Evolutionary conservation across 2,329 filamentous ascomycete genomes (phyloP).

Genomic region (Pseudogymnoascus sp.): DNA sequence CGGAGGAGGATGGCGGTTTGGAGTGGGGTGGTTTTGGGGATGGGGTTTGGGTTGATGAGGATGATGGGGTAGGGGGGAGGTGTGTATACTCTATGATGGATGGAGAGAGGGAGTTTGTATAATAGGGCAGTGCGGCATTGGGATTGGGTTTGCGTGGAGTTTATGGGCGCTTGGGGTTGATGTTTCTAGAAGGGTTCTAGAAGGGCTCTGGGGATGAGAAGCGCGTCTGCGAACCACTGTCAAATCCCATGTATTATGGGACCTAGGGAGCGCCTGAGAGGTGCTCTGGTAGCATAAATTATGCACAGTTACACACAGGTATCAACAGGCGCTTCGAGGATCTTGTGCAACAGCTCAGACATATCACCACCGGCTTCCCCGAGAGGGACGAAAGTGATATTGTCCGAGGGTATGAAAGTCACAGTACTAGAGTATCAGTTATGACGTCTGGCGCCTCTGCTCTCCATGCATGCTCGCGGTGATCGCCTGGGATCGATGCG

Average conservation of each 20-base stretch:
- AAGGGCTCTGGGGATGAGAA: background rate
- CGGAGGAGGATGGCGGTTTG: conserved; percentile 81
- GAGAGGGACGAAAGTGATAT: background rate
- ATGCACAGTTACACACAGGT: background rate
- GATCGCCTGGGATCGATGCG: background rate
- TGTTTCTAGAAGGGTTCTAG: background rate
- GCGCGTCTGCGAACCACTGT: background rate
- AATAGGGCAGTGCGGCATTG: background rate
- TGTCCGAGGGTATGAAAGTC: background rate
- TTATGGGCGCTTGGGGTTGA: background rate
- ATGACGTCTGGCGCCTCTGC: background rate
- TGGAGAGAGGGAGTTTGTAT: background rate
- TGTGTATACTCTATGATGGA: background rate
- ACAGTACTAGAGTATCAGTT: background rate
- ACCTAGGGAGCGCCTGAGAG: background rate
- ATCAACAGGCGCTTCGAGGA: background rate
- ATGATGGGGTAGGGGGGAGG: background rate
- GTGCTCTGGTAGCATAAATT: background rate
- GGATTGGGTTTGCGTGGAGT: background rate
- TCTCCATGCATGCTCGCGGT: background rate
- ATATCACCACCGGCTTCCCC: background rate
- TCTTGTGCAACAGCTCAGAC: background rate
- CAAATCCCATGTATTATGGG: background rate
- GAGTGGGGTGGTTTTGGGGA: conserved; percentile 73
- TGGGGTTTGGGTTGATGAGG: conserved; percentile 63